Evolutionary conservation across 345 rosid species (phyloP).

Genomic region (Mercurialis annua): DNA sequence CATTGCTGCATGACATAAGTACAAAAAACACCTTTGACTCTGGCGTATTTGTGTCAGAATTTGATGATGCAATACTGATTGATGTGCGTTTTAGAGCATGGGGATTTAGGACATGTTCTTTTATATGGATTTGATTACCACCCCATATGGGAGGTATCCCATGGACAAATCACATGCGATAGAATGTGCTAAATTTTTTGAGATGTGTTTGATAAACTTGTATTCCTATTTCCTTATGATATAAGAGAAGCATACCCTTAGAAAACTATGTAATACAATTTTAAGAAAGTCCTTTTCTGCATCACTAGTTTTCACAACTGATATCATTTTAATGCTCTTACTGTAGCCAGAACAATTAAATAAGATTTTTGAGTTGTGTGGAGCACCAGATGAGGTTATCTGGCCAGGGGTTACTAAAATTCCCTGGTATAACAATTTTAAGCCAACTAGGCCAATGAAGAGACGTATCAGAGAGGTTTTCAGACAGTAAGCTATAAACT

Average conservation of each 20-base stretch:
- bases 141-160: too few species aligned
- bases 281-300: background rate
- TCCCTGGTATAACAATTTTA: constrained; percentile 73
- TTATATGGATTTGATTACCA: too few species aligned
- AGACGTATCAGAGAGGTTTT: constrained; percentile 78
- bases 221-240: background rate
- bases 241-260: background rate
- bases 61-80: too few species aligned
- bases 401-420: constrained; percentile 82
- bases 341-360: constrained; percentile 68
- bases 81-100: background rate
- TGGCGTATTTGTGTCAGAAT: too few species aligned
- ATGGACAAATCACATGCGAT: too few species aligned
- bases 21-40: too few species aligned
- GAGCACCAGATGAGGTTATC: constrained; percentile 66
- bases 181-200: too few species aligned
- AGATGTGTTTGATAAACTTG: background rate
- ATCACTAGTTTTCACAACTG: background rate
- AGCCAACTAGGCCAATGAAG: constrained; percentile 69
- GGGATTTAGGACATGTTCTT: too few species aligned
- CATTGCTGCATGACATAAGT: too few species aligned
- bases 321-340: background rate
- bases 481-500: constrained; percentile 58
- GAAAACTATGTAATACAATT: background rate
- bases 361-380: constrained; percentile 76